These are phyloP conservation scores for Glycine latifolia DNA, from an alignment of 306 rosid species.

Conservation along the genomic window DNA sequence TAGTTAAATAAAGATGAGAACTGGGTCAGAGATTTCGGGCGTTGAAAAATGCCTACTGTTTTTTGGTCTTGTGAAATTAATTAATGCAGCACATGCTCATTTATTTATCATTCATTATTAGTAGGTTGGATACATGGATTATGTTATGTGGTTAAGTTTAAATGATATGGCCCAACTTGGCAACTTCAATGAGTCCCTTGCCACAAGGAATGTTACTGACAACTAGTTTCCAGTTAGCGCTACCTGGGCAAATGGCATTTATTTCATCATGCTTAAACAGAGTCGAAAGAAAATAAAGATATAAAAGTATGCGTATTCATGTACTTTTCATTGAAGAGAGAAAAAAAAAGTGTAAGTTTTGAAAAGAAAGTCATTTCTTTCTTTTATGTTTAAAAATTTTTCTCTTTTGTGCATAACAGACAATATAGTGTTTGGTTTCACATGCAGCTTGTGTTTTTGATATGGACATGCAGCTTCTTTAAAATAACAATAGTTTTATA, in stretches of 20 bases:
- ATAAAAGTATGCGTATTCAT: neutral
- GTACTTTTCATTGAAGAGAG: no score
- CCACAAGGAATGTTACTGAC: neutral
- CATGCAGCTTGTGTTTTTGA: neutral
- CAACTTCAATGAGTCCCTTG: neutral
- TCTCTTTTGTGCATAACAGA: neutral
- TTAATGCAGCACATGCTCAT: constrained; percentile 49
- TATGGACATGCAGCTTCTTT: neutral
- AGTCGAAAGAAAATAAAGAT: no score
- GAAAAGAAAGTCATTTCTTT: no score
- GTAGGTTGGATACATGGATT: neutral
- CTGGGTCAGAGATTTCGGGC: constrained; percentile 24
- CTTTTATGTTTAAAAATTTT: no score
- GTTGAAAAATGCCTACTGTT: neutral
- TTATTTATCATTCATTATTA: neutral
- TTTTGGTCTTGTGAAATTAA: neutral
- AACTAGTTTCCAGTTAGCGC: neutral
- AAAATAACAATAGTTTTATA: neutral
- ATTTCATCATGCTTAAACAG: neutral
- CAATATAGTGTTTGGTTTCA: neutral
- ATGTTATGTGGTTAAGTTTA: neutral
- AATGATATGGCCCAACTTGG: neutral
- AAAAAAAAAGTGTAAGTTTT: no score
- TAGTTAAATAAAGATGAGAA: no score
- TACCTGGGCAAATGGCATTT: neutral